A percentile compares a stretch with the other conserved stretches of the same genome.
phyloP scores from a whole-genome alignment of 1,284 basidiomycete genomes.

The Trametes polyzona region DNA sequence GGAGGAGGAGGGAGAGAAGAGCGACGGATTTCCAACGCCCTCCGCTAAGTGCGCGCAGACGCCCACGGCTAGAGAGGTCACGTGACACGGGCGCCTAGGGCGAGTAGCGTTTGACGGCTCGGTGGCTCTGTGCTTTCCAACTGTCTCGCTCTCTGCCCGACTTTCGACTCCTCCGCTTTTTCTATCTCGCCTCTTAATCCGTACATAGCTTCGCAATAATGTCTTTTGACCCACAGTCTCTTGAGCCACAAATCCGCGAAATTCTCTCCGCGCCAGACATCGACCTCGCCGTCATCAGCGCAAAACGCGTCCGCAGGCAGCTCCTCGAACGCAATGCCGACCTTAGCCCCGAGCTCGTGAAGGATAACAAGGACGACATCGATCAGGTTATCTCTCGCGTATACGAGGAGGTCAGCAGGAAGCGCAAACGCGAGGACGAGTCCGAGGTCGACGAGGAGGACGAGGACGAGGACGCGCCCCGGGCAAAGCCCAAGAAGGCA shows the following conservation, averaged over 20 bases:
- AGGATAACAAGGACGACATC: conserved; percentile 59
- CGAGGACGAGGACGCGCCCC: conserved; percentile 38
- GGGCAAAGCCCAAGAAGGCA: conserved; percentile 44
- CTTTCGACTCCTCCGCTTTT: not conserved
- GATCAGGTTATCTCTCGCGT: conserved; percentile 62
- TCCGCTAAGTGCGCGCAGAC: not conserved
- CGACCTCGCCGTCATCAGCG: conserved; percentile 75
- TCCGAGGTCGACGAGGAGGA: conserved; percentile 27
- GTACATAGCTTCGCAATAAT: conserved; percentile 19
- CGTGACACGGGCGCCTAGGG: not conserved
- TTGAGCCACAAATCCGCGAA: conserved; percentile 62
- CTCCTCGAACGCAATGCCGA: conserved; percentile 54
- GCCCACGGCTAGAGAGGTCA: no score
- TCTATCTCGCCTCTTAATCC: conserved; percentile 5
- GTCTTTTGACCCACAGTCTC: conserved; percentile 33
- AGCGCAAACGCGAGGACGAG: conserved; percentile 44
- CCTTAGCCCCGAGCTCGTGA: conserved; percentile 58
- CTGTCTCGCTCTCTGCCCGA: not conserved
- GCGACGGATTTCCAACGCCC: not conserved
- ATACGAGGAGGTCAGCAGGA: conserved; percentile 57
- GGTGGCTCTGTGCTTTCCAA: not conserved
- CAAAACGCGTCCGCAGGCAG: conserved; percentile 75
- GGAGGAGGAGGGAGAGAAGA: not conserved
- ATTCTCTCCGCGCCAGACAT: conserved; percentile 73
- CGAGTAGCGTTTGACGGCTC: not conserved